phyloP scores from a whole-genome alignment of 148 eudicot genomes.

The Selenicereus undatus region DNA sequence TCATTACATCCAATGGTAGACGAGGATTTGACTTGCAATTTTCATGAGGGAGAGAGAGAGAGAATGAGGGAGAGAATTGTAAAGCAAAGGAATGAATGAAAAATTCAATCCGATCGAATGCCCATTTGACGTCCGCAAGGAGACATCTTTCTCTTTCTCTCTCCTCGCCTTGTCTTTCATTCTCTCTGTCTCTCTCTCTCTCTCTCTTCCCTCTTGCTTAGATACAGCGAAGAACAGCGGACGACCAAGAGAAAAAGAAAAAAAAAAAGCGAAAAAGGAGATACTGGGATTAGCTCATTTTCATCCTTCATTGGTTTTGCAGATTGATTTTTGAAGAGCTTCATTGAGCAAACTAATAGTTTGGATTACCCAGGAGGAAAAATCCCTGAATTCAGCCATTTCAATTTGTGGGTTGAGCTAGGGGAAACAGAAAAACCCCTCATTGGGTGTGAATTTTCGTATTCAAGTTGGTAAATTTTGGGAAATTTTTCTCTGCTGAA shows the following conservation, averaged over 20 bases:
- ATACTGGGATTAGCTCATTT: conserved; percentile 18
- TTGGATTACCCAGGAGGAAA: background rate
- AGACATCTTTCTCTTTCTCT: conserved; percentile 31
- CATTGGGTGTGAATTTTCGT: conserved; percentile 11
- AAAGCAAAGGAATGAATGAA: conserved; percentile 16
- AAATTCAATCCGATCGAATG: conserved; percentile 64
- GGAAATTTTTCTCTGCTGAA: conserved; percentile 7
- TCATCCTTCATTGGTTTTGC: conserved; percentile 5
- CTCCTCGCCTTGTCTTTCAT: conserved; percentile 20
- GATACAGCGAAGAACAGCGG: conserved; percentile 49
- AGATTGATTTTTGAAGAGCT: conserved; percentile 18
- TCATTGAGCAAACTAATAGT: background rate
- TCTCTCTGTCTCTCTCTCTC: conserved; percentile 33
- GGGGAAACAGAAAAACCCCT: conserved; percentile 9
- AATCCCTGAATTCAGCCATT: conserved; percentile 28
- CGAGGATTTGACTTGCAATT: conserved; percentile 30
- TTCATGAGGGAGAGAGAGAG: background rate
- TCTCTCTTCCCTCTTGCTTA: conserved; percentile 44
- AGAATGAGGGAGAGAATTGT: conserved; percentile 12
- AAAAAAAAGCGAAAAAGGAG: conserved; percentile 10
- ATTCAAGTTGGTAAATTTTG: conserved; percentile 21
- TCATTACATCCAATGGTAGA: conserved; percentile 11
- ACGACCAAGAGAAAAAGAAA: conserved; percentile 21
- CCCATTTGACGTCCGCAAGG: conserved; percentile 82
- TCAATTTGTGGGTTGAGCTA: conserved; percentile 20